Base-by-base conservation (phyloP, 1,284 basidiomycete species). In the Tilletia caries region DNA sequence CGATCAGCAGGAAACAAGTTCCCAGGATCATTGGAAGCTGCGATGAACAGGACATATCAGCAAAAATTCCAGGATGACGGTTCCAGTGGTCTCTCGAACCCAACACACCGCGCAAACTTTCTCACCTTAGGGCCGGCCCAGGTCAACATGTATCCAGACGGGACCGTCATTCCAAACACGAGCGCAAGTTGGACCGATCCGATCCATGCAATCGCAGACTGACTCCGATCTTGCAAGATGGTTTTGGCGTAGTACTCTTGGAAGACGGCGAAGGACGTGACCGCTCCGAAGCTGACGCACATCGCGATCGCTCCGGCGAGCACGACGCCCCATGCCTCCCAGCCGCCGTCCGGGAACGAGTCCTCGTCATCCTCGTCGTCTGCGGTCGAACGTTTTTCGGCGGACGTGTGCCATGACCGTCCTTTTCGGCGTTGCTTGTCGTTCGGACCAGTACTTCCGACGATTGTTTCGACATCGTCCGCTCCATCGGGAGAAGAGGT, bases 181-280 rank as follows among this genome's bases (percentile, higher is more conserved):
- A 41, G 20, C 25, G n/a, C 20, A 1, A 66, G 48, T 44, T 66
- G 65, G 5, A 66, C 23, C 20, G 34, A 43, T 23, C 44, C 44
- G 25, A 66, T 66, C 44, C 43, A 50, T 4, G 65, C 43, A 44
- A 66, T 66, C 25, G 44, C 65, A 5, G 27, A 48, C 46, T 66
- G 27, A 44, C 25, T 29, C 34, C 27, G 44, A 27, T 33, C 6
- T 8, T 10, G n/a, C 41, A 66, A 44, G 8, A 50, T 12, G 23
- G 32, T 34, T 4, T 25, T 25, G 23, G 23, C 32, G 48, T 66
- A 66, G 44, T 52, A 66, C 27, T 41, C 44, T 20, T 66, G 44
- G 65, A 66, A 66, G n/a, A 66, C 65, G 1, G 34, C 29, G 46
- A 48, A 66, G 20, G 65, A 66, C 12, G 34, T 66, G 44, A 66